phyloP scores from a whole-genome alignment of 495 filamentous ascomycete species.

The Tirmania nivea region DNA sequence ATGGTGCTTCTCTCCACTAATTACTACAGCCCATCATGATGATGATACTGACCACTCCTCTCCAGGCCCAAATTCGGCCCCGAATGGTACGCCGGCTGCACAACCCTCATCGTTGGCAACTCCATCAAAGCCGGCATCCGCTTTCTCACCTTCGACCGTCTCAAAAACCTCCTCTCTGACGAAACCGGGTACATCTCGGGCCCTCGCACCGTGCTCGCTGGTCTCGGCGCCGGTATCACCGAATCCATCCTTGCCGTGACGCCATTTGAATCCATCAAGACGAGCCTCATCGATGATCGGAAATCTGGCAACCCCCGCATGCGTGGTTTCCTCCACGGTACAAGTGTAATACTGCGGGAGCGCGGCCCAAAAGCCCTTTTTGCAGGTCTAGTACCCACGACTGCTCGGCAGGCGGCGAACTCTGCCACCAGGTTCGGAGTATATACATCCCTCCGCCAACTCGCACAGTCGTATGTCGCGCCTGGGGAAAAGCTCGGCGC shows the following conservation, averaged over 20 bases:
- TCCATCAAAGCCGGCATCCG: slow-evolving; percentile 87
- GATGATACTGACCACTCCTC: background rate
- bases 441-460: slow-evolving; percentile 74
- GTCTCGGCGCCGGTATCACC: slow-evolving; percentile 84
- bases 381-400: slow-evolving; percentile 89
- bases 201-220: slow-evolving; percentile 73
- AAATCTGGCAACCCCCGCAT: slow-evolving; percentile 50
- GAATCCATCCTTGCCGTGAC: slow-evolving; percentile 88
- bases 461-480: slow-evolving; percentile 76
- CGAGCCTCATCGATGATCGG: slow-evolving; percentile 85
- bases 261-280: slow-evolving; percentile 96
- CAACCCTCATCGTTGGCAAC: slow-evolving; percentile 90
- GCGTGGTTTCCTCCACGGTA: slow-evolving; percentile 80
- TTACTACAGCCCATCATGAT: background rate
- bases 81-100: slow-evolving; percentile 97
- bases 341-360: slow-evolving; percentile 66
- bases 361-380: slow-evolving; percentile 81
- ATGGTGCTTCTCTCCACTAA: slow-evolving; percentile 27
- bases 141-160: slow-evolving; percentile 93
- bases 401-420: slow-evolving; percentile 84
- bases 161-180: slow-evolving; percentile 65
- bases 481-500: slow-evolving; percentile 88
- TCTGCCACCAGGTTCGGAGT: slow-evolving; percentile 72
- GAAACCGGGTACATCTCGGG: slow-evolving; percentile 75
- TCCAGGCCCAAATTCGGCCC: slow-evolving; percentile 55